Evolutionary conservation across 768 basidiomycete species (phyloP), one percentile per base, ranked within the genome.

Genomic region (Pulveroboletus sp.): DNA sequence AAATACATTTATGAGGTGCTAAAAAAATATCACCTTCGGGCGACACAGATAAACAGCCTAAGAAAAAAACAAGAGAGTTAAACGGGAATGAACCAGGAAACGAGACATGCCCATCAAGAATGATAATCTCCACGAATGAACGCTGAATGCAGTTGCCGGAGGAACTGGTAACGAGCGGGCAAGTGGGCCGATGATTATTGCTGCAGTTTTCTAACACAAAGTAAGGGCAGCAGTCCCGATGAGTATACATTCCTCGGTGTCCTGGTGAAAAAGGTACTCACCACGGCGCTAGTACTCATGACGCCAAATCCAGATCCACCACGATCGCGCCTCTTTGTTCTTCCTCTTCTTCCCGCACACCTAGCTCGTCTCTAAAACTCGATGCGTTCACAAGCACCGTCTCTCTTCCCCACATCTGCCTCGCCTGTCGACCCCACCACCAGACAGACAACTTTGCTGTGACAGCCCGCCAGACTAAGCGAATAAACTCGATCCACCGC

Each of bases 301-400:
- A 34, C 23, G 23, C 33, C 23, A 43, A 43, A 34, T 25, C 33
- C 20, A 53, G 4, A 29, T 72, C 65, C 16, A 71, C 52, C 6
- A 62, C 63, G 33, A 68, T 56, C 13, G 64, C 67, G 29, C 60
- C 66, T 37, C 47, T 52, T 23, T 44, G 55, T 45, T 61, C 39
- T 14, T 60, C 44, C 36, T 64, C 63, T 45, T 47, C 53, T 8
- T 58, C 37, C 23, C 55, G 64, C 10, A 49, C 63, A 29, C 27
- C 5, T 2, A 11, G 27, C 27, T 29, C 27, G 16, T 71, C 58
- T 3, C 61, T 39, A 25, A 52, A 39, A 13, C 46, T 57, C n/a
- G 69, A 63, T 13, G 64, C 65, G 55, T 72, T 72, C 43, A 71
- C 60, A 24, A 72, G 49, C 16, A 66, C 43, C 7, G 67, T 66